Evolutionary conservation across 2,329 filamentous ascomycete genomes (phyloP), one percentile per base, ranked within the genome.

Genomic region (Trichoderma sp.): DNA sequence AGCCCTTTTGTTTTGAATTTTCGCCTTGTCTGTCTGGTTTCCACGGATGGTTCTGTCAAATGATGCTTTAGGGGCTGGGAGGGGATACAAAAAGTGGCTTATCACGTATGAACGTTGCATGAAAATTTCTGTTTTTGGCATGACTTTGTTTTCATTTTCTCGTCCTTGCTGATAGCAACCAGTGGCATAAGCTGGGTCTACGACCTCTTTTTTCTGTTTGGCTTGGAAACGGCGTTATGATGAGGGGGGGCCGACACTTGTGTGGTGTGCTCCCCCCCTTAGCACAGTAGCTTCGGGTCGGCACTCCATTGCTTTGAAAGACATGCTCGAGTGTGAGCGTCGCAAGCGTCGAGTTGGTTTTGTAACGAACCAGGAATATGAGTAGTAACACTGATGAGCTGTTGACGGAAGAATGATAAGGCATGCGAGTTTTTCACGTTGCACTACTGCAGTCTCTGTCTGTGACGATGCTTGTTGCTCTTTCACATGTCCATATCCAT

Each of bases 211-310:
- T 34, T 42, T 56, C 50, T 56, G 22, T 39, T 42, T 57, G 22
- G 39, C 37, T 58, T 68, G 66, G 66, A 68, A 56, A 68, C 39
- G 66, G 58, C 58, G 59, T 68, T 68, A 39, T 45, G 48, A 45
- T n/a, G 37, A 56, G 35, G 45, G 35, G 34, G 48, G 34, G 34
- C 35, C 35, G 50, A 25, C 53, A 13, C 42, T 25, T 34, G 39
- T 48, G 58, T 37, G 34, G 22, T 25, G 19, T 37, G 52, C 10
- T 27, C 52, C 32, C 56, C 34, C 22, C 25, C 52, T 32, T 64
- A n/a, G n/a, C n/a, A n/a, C n/a, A 45, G 32, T 58, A 37, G 42
- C 53, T 59, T 53, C 45, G 54, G 39, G 67, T n/a, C 50, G 52
- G 35, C 53, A 42, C 39, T 68, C 54, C 17, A 48, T 48, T 60